Evolutionary conservation across 1,284 basidiomycete genomes (phyloP).

Genomic region (Filobasidium uniguttulatum): DNA sequence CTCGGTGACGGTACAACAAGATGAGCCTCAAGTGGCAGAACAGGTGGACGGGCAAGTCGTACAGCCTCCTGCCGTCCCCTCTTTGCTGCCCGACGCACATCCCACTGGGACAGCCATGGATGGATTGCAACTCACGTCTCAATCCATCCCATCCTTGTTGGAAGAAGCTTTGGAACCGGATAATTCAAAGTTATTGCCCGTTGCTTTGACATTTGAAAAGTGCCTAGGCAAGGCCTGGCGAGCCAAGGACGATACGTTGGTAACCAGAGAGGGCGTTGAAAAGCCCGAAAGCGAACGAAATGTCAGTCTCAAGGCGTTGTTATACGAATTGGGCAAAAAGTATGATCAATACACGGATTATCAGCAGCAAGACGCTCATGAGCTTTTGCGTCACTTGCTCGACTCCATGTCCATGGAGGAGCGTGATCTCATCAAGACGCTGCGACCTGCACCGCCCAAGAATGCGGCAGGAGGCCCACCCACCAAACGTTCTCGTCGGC

Average conservation of each 20-base stretch:
- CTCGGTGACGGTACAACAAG: no score
- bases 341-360: conserved; percentile 81
- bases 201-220: conserved; percentile 30
- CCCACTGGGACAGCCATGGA: no score
- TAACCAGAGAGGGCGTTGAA: background rate
- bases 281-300: conserved; percentile 16
- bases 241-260: conserved; percentile 25
- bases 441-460: conserved; percentile 12
- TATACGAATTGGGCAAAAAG: conserved; percentile 60
- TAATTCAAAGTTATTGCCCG: conserved; percentile 27
- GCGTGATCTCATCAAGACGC: conserved; percentile 49
- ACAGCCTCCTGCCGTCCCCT: no score
- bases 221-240: conserved; percentile 30
- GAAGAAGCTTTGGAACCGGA: conserved; percentile 30
- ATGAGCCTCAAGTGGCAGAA: no score
- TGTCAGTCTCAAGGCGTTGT: conserved; percentile 42
- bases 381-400: conserved; percentile 72
- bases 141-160: conserved; percentile 28
- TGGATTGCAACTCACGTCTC: conserved; percentile 16
- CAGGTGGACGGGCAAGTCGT: no score
- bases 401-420: conserved; percentile 95
- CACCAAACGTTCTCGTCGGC: background rate
- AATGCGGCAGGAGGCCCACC: conserved; percentile 2
- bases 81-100: no score
- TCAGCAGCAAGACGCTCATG: conserved; percentile 82